Base-by-base conservation (phyloP, 305 asterid genomes). In the Petunia hybrid region DNA sequence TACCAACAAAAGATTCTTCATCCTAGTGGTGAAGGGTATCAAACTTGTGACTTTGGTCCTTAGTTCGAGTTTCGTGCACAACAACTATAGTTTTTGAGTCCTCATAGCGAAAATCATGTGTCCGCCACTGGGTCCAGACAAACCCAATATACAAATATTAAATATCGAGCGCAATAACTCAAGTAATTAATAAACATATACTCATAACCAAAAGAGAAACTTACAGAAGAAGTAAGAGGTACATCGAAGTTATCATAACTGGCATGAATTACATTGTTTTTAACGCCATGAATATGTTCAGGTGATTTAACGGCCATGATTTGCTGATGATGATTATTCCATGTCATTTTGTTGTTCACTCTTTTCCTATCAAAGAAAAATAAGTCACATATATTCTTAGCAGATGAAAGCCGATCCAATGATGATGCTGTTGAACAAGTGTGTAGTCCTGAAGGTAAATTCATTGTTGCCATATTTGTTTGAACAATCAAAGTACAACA, bases 351-450 rank as follows among this genome's bases (percentile, higher is more conserved):
- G 31, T 22, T 22, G 10, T 67, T 67, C 36, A 56, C 43, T 48
- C 66, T 53, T 65, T 51, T 79, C 65, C 76, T 0, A 63, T 63
- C 63, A 3, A 46, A 51, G 76, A 39, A 79, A 53, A 65, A 51
- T 65, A 79, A 51, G 35, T 65, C 74, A 42, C 40, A 22, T 12
- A 79, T 7, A 42, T 69, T 79, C 39, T 38, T 79, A 2, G 77
- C 76, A 7, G 66, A 79, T 0, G 82, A 79, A 57, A 79, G 76
- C 40, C 76, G 76, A 64, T 64, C 82, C 42, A 71, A 36, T 57
- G 78, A 46, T 1, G 31, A 22, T 22, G 81, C 14, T 1, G 31
- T 22, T 22, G 31, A 22, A 22, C 31, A 22, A n/a, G 59, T 3
- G 66, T 48, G 48, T n/a, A 48, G 6, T 79, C 82, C 65, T 31